Conservation (phyloP, 208 protist genomes). For the Acanthamoeba sp. region DNA sequence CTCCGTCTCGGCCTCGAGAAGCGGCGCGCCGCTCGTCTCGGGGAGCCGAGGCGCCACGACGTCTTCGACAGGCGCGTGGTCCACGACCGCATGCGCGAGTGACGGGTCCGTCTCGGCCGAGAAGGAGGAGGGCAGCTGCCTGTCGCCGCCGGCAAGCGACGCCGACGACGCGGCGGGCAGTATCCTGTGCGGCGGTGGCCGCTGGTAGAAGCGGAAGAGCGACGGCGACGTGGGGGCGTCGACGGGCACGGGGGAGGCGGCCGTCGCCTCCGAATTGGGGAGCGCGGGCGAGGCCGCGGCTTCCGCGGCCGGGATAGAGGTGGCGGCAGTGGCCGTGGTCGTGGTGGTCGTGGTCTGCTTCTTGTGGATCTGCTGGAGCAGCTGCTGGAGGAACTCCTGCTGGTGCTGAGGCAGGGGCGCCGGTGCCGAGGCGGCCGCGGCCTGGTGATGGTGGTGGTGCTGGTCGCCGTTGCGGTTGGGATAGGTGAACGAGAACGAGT, state of each 20-base stretch:
- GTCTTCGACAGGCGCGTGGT: background rate
- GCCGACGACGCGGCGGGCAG: background rate
- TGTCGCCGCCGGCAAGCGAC: background rate
- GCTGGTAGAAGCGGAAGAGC: constrained; percentile 4
- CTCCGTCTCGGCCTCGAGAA: background rate
- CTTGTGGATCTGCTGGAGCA: constrained; percentile 54
- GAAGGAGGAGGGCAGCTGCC: too few relatives aligned
- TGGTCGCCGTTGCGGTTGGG: background rate
- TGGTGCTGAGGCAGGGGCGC: constrained; percentile 36
- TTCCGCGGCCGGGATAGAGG: background rate
- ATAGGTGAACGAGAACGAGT: constrained; percentile 57
- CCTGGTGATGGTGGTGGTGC: background rate
- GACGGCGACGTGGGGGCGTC: background rate
- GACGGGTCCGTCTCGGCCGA: background rate
- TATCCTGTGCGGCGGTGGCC: background rate
- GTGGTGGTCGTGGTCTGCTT: background rate
- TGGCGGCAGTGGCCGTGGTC: background rate
- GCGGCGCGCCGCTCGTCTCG: background rate
- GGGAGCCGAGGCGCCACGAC: background rate
- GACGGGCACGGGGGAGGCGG: background rate
- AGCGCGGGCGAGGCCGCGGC: background rate
- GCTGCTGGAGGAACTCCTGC: constrained; percentile 54
- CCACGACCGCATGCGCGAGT: background rate
- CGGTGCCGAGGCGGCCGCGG: background rate
- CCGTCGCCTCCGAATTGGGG: too few relatives aligned